These are phyloP conservation scores for Ganoderma leucocontextum DNA, from an alignment of 1,284 basidiomycete genomes.

Conservation along the genomic window DNA sequence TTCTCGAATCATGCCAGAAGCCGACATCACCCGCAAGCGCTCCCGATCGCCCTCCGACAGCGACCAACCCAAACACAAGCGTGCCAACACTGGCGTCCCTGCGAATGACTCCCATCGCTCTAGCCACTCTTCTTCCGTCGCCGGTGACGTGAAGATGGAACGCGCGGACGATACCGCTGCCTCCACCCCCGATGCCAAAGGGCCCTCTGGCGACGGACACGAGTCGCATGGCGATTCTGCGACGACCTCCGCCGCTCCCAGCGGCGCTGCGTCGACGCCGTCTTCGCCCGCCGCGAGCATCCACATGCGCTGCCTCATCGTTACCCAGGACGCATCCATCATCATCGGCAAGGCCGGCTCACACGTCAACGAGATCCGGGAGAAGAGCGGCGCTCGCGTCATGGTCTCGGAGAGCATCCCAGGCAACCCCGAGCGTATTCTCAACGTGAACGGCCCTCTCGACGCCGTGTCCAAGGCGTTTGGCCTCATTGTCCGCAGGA, in stretches of 20 bases:
- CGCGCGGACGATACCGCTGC: constrained; percentile 62
- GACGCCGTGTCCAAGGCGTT: constrained; percentile 99
- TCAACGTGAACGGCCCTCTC: constrained; percentile 96
- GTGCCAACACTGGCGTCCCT: constrained; percentile 77
- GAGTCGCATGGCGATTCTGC: constrained; percentile 42
- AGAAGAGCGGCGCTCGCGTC: constrained; percentile 95
- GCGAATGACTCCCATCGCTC: constrained; percentile 50
- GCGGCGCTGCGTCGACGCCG: constrained; percentile 47
- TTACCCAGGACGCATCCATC: constrained; percentile 98
- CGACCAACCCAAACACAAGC: constrained; percentile 83
- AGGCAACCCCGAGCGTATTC: constrained; percentile 97
- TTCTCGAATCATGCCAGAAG: constrained; percentile 77
- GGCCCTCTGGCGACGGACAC: constrained; percentile 37
- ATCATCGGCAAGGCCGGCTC: constrained; percentile 98
- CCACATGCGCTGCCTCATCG: constrained; percentile 95
- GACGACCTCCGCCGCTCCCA: constrained; percentile 53
- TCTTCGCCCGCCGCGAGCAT: constrained; percentile 76
- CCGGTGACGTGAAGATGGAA: constrained; percentile 71
- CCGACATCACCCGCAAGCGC: constrained; percentile 82
- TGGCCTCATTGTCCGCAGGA: constrained; percentile 96
- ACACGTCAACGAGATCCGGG: constrained; percentile 98
- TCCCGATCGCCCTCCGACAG: constrained; percentile 86
- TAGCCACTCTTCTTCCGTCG: constrained; percentile 51
- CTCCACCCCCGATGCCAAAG: constrained; percentile 58
- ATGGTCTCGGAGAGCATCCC: constrained; percentile 97